Base-by-base conservation (phyloP, 2,329 filamentous ascomycete genomes). In the Botrytis pseudocinerea region DNA sequence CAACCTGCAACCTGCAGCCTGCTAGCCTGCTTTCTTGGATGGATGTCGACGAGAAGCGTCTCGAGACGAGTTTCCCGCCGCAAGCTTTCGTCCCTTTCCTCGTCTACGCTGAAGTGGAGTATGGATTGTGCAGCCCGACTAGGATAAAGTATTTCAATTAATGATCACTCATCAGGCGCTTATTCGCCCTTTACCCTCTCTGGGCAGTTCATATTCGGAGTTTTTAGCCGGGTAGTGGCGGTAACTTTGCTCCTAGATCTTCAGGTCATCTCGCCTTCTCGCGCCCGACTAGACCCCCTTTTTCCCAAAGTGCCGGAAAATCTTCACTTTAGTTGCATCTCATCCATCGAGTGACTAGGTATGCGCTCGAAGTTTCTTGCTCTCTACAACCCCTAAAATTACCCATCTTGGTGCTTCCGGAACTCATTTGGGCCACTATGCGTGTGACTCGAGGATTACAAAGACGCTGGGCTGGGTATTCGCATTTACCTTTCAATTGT, bases 381-480 rank as follows among this genome's bases (percentile, higher is more conserved):
- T 44, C 62, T 35, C 42, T 48, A 40, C 10, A 4, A 25, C 25
- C n/a, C n/a, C 32, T 63, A 48, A 8, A 65, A 35, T 35, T 57
- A 6, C 60, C 35, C 48, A 48, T 20, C 63, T 63, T 9, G 59
- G 40, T 35, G 9, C 40, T 71, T 65, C 69, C 60, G 46, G 65
- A 44, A 38, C 60, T 59, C 38, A 65, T 65, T 51, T 65, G 8
- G 38, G n/a, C 64, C 46, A 65, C 69, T 46, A 18, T 48, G 28
- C 62, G 32, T 63, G 32, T 32, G 68, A 44, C 44, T 46, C 62
- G 62, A 62, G 16, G 28, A 28, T 38, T 48, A 35, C 61, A 48
- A 66, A 68, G 48, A 59, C 14, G 44, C 62, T 32, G 61, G 48
- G 25, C 62, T 32, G 61, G 48, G 25, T 66, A 59, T 71, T 25